Evolutionary conservation across 805 yeast species (phyloP).

Genomic region (fission yeast (Schizosaccharomyces pombe)): DNA sequence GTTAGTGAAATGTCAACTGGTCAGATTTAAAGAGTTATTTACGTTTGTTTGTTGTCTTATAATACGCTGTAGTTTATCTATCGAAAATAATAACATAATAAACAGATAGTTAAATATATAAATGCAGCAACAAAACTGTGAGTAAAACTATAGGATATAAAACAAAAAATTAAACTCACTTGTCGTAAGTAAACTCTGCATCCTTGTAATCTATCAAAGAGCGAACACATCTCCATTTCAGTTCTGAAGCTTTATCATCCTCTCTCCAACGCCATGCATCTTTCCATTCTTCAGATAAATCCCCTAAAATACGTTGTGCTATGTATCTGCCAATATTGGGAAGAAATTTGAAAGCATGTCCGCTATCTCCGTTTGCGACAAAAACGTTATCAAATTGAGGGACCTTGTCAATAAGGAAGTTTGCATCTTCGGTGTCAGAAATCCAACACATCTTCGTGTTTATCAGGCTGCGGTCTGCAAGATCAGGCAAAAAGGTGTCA

Average conservation of each 20-base stretch:
- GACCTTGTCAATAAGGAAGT: neutral
- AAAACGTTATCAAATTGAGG: neutral
- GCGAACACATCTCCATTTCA: neutral
- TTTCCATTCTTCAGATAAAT: neutral
- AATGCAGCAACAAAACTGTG: too few species aligned
- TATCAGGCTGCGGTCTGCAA: neutral
- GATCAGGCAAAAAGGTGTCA: neutral
- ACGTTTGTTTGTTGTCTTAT: too few species aligned
- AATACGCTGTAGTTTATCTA: too few species aligned
- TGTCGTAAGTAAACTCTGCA: neutral
- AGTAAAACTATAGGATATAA: too few species aligned
- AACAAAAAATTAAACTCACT: too few species aligned
- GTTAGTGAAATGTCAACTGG: too few species aligned
- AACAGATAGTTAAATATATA: too few species aligned
- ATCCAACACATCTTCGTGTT: neutral
- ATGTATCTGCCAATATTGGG: constrained; percentile 2
- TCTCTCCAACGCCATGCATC: constrained; percentile 1
- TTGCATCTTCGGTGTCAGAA: neutral
- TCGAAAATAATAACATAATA: too few species aligned
- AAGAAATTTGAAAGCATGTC: constrained; percentile 4
- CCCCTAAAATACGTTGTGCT: neutral
- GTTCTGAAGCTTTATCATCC: neutral
- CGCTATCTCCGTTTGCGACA: neutral
- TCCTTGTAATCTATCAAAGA: neutral
- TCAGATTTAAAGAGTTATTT: too few species aligned